Conservation (phyloP, 495 filamentous ascomycete species). For the Evernia prunastri region DNA sequence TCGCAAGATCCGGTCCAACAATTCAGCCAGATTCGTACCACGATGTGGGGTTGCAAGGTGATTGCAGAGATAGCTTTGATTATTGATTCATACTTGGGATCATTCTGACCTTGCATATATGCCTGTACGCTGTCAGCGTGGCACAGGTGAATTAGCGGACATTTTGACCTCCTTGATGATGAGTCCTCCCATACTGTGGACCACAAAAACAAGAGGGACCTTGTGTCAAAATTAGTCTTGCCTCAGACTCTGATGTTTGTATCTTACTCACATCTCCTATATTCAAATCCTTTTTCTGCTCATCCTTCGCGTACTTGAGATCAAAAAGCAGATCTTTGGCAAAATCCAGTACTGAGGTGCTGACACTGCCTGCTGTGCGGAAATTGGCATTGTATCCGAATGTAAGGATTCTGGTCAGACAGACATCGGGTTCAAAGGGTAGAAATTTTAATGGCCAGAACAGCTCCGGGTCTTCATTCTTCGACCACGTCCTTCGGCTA, state of each 20-base stretch:
- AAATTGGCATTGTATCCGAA: conserved; percentile 38
- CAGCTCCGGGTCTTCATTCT: conserved; percentile 26
- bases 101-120: conserved; percentile 33
- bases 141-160: neutral
- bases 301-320: conserved; percentile 31
- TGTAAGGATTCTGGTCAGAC: conserved; percentile 29
- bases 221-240: neutral
- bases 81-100: conserved; percentile 32
- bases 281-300: conserved; percentile 22
- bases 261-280: conserved; percentile 23
- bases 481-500: conserved; percentile 34
- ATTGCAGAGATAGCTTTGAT: conserved; percentile 34
- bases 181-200: conserved; percentile 31
- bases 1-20: conserved; percentile 30
- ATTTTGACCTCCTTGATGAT: conserved; percentile 25
- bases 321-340: conserved; percentile 35
- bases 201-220: conserved; percentile 32
- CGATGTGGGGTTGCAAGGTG: conserved; percentile 43
- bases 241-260: neutral
- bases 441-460: conserved; percentile 36
- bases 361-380: conserved; percentile 16
- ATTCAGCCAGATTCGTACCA: conserved; percentile 38
- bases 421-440: conserved; percentile 31
- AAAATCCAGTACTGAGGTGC: conserved; percentile 32
- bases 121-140: conserved; percentile 13